Evolutionary conservation across 1,284 basidiomycete species (phyloP).

Genomic region (Pseudozyma flocculosa): DNA sequence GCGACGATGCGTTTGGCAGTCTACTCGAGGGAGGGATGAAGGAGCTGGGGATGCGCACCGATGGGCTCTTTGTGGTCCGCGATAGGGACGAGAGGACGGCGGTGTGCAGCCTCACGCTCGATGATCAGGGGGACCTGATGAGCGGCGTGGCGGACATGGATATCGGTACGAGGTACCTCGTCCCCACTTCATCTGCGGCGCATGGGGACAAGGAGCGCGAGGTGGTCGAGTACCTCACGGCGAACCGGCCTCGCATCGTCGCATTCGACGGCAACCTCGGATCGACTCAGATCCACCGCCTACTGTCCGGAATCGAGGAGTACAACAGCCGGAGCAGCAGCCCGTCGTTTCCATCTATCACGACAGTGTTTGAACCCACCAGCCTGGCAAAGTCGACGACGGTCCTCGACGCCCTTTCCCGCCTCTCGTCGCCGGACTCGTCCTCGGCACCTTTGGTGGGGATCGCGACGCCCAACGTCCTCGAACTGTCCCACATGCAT

Average conservation of each 20-base stretch:
- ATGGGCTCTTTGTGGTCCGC: slow-evolving; percentile 67
- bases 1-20: slow-evolving; percentile 52
- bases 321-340: not conserved
- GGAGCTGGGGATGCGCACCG: slow-evolving; percentile 72
- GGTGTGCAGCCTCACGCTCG: slow-evolving; percentile 81
- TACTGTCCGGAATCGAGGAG: not conserved
- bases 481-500: slow-evolving; percentile 28
- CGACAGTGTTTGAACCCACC: slow-evolving; percentile 30
- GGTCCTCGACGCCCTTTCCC: slow-evolving; percentile 1
- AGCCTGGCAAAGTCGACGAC: slow-evolving; percentile 15
- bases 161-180: slow-evolving; percentile 10
- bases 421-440: too few species aligned
- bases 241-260: slow-evolving; percentile 6
- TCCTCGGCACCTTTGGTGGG: slow-evolving; percentile 9
- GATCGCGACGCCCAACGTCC: slow-evolving; percentile 31
- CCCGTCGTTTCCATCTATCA: slow-evolving; percentile 9
- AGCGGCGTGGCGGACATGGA: slow-evolving; percentile 89
- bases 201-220: too few species aligned
- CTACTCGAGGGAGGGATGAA: slow-evolving; percentile 66
- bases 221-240: not conserved
- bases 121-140: slow-evolving; percentile 70
- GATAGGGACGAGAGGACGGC: slow-evolving; percentile 65
- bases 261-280: slow-evolving; percentile 35
- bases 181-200: not conserved
- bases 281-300: not conserved